Conservation (phyloP, 2,329 filamentous ascomycete species). For the Fusarium sp. region DNA sequence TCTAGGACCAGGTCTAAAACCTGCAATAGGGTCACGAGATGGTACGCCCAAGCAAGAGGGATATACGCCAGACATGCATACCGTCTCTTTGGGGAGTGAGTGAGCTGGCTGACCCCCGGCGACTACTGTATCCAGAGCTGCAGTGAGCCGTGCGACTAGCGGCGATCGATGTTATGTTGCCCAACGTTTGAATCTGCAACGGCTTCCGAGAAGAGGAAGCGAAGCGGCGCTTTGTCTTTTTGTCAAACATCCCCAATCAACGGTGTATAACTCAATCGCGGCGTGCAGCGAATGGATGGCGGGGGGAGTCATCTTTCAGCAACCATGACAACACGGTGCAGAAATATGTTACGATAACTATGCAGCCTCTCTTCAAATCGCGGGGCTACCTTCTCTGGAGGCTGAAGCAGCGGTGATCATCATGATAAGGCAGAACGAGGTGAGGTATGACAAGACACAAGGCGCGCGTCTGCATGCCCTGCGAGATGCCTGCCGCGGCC, state of each 20-base stretch:
- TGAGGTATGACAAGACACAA: background rate
- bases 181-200: slow-evolving; percentile 25
- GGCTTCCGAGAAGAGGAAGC: slow-evolving; percentile 6
- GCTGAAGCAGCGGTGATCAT: slow-evolving; percentile 7
- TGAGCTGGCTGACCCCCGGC: slow-evolving; percentile 23
- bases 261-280: slow-evolving; percentile 14
- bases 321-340: slow-evolving; percentile 23
- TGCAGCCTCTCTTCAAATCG: background rate
- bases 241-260: background rate
- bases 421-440: slow-evolving; percentile 24
- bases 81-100: background rate
- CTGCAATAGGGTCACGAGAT: slow-evolving; percentile 36
- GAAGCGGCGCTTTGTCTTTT: background rate
- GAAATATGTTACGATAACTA: slow-evolving; percentile 6
- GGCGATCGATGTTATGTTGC: background rate
- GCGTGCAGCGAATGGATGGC: slow-evolving; percentile 16
- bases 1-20: slow-evolving; percentile 14
- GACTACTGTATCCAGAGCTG: slow-evolving; percentile 1
- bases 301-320: slow-evolving; percentile 24
- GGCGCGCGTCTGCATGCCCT: background rate
- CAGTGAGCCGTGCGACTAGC: slow-evolving; percentile 23
- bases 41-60: slow-evolving; percentile 16
- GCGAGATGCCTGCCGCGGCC: slow-evolving; percentile 34
- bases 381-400: slow-evolving; percentile 8
- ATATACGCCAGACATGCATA: slow-evolving; percentile 19